Evolutionary conservation across 2,329 filamentous ascomycete genomes (phyloP).

Genomic region (Fusarium oligoseptatum): DNA sequence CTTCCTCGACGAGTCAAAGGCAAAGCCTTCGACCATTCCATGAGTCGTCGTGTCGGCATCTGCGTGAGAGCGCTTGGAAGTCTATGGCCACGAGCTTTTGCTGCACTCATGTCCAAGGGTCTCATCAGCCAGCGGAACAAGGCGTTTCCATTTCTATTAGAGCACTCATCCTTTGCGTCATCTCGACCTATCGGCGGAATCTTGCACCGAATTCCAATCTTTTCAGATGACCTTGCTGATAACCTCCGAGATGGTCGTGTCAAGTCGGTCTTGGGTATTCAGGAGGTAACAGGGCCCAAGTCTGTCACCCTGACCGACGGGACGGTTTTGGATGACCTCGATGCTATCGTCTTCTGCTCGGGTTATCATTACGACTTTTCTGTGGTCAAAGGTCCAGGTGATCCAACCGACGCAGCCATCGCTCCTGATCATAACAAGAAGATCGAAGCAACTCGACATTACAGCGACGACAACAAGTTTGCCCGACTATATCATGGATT

Average conservation of each 20-base stretch:
- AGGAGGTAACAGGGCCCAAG: slow-evolving; percentile 47
- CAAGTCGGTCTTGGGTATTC: slow-evolving; percentile 45
- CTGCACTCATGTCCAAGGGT: slow-evolving; percentile 34
- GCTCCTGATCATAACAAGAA: slow-evolving; percentile 45
- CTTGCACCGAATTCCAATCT: slow-evolving; percentile 45
- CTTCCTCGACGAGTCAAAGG: slow-evolving; percentile 50
- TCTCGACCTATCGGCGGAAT: slow-evolving; percentile 33
- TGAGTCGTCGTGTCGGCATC: slow-evolving; percentile 49
- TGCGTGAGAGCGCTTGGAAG: slow-evolving; percentile 30
- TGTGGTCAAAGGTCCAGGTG: slow-evolving; percentile 44
- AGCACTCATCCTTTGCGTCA: slow-evolving; percentile 26
- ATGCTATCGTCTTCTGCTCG: slow-evolving; percentile 51
- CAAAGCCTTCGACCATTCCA: slow-evolving; percentile 50
- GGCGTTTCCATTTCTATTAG: slow-evolving; percentile 36
- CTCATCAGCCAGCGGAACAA: slow-evolving; percentile 33
- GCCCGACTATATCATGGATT: slow-evolving; percentile 49
- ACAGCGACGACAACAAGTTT: slow-evolving; percentile 41
- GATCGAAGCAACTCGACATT: slow-evolving; percentile 40
- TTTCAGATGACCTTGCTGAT: slow-evolving; percentile 47
- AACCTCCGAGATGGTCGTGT: slow-evolving; percentile 47
- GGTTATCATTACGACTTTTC: slow-evolving; percentile 51
- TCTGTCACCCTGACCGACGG: slow-evolving; percentile 48
- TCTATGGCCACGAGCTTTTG: slow-evolving; percentile 22
- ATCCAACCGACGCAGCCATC: slow-evolving; percentile 45
- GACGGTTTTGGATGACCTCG: slow-evolving; percentile 49